phyloP scores from a whole-genome alignment of 179 eudicot genomes.

The Gypsophila paniculata region DNA sequence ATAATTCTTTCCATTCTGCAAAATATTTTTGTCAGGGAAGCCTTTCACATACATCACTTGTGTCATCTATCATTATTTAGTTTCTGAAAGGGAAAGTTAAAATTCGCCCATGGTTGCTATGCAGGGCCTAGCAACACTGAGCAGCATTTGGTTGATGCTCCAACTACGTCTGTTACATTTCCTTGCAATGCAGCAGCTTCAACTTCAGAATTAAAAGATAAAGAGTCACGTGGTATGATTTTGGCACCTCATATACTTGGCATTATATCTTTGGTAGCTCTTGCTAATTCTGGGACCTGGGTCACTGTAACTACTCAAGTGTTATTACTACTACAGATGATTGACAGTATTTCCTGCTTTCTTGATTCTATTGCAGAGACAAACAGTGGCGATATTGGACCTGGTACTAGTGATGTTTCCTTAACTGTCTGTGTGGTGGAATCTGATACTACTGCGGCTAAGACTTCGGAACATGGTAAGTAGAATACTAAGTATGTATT shows the following conservation, averaged over 20 bases:
- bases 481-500: neutral
- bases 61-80: neutral
- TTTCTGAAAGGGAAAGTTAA: neutral
- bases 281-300: slow-evolving; percentile 3
- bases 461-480: neutral
- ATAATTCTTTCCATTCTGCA: too few relatives aligned
- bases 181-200: slow-evolving; percentile 4
- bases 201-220: slow-evolving; percentile 1
- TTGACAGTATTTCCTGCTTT: neutral
- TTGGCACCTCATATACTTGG: neutral
- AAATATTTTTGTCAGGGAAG: neutral
- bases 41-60: neutral
- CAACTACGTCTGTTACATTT: neutral
- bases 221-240: slow-evolving; percentile 1
- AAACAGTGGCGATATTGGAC: slow-evolving; percentile 11
- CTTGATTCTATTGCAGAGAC: slow-evolving; percentile 10
- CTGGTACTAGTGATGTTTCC: slow-evolving; percentile 1
- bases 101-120: neutral
- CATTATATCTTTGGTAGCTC: neutral
- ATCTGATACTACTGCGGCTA: neutral
- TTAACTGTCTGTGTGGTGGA: neutral
- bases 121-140: slow-evolving; percentile 13
- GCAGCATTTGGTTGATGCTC: slow-evolving; percentile 7
- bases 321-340: neutral
- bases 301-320: neutral